phyloP scores from a whole-genome alignment of 768 basidiomycete species.

The Collybia sordida region DNA sequence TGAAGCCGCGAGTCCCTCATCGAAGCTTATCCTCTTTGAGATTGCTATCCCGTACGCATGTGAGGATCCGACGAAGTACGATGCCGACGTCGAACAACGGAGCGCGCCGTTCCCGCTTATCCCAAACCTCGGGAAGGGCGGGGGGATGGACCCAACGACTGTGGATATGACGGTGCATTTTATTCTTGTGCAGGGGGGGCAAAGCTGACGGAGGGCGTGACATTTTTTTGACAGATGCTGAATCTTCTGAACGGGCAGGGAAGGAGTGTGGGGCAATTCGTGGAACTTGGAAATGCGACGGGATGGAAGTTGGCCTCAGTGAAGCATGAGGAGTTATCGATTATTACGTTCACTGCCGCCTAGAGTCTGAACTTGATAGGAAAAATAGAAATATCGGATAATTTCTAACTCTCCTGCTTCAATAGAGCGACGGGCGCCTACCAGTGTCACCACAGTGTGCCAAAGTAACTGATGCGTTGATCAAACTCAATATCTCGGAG shows the following conservation, averaged over 20 bases:
- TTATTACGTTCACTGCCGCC: slow-evolving; percentile 9
- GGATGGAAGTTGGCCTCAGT: slow-evolving; percentile 26
- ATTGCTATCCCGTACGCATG: slow-evolving; percentile 16
- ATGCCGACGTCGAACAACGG: slow-evolving; percentile 2
- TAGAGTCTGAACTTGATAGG: no score
- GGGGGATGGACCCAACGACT: slow-evolving; percentile 11
- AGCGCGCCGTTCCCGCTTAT: slow-evolving; percentile 22
- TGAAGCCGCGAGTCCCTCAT: slow-evolving; percentile 17
- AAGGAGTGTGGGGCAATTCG: slow-evolving; percentile 23
- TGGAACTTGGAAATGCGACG: slow-evolving; percentile 15
- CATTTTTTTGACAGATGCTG: slow-evolving; percentile 24
- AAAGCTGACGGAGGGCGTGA: not conserved
- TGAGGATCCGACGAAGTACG: not conserved
- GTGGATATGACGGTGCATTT: slow-evolving; percentile 25
- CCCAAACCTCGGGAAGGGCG: slow-evolving; percentile 21
- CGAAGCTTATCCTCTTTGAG: slow-evolving; percentile 27
- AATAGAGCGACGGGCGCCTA: no score
- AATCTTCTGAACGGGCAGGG: slow-evolving; percentile 26
- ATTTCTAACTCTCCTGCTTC: no score
- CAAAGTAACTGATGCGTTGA: no score
- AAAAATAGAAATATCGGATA: no score
- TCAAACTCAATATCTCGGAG: no score
- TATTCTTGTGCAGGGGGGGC: not conserved
- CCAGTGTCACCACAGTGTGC: no score
- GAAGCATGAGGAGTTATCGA: slow-evolving; percentile 2